Base-by-base conservation (phyloP, 1,139 yeast species). In the Meyerozyma carpophila region DNA sequence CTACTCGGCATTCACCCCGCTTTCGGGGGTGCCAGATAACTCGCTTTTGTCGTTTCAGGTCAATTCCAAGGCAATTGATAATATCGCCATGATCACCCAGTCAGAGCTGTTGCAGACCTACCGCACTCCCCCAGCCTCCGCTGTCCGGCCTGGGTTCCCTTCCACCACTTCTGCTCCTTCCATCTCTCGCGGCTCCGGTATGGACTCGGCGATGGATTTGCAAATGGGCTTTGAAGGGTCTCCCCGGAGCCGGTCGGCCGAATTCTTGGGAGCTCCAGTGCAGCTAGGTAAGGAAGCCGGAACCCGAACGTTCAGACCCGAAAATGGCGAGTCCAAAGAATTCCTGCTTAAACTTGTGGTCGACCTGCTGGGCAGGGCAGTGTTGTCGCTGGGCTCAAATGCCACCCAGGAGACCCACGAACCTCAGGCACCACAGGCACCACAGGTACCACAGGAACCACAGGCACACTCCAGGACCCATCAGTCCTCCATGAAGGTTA, bases 321-420 rank as follows among this genome's bases (percentile, higher is more conserved):
- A 21, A 4, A 11, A 26, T 43, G 18, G 39, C 41, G 24, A 44
- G 41, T 14, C 25, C 45, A 11, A 29, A 31, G 69, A 66, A 47
- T 68, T 66, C 51, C 62, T 57, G 55, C 56, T 72, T 50, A 62
- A 62, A 44, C 57, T 72, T 43, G 68, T 65, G 50, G 62, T 73
- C 40, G 76, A 72, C 49, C 75, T 67, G 46, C 66, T 62, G 62
- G 78, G 77, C n/a, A 69, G 68, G 45, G 77, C 78, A 1, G 65
- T 68, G n/a, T 62, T 68, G 48, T 61, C 65, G 24, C 58, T 56
- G 36, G 65, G 63, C 42, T 50, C 55, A 55, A 37, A 40, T 25
- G 14, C 29, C 43, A 4, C 26, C 40, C 21, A 16, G 25, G 18
- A 21, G 32, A 11, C 7, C 16, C 21, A 36, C 4, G 11, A 26